phyloP scores from a whole-genome alignment of 2,329 filamentous ascomycete genomes.

The Cryphonectria nitschkei region DNA sequence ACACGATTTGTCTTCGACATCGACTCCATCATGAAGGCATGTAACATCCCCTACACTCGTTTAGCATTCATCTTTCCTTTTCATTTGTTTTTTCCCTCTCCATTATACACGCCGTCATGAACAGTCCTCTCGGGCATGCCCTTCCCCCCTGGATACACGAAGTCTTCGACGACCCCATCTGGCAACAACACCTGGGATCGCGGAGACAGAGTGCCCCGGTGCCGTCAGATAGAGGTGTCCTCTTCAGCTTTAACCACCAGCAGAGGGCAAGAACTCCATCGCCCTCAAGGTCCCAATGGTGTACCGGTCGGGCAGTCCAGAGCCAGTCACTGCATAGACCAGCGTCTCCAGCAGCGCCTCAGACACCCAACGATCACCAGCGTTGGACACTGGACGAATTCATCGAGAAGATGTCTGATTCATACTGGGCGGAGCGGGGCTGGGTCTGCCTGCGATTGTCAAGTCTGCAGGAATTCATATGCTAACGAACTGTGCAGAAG shows the following conservation, averaged over 20 bases:
- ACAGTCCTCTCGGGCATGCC: background rate
- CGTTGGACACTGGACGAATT: background rate
- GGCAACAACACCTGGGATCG: slow-evolving; percentile 15
- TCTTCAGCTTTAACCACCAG: background rate
- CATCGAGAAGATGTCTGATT: slow-evolving; percentile 18
- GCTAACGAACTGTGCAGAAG: slow-evolving; percentile 45
- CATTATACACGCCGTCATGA: slow-evolving; percentile 11
- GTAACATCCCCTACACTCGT: slow-evolving; percentile 35
- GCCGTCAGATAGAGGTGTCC: background rate
- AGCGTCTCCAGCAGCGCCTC: background rate
- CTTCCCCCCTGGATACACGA: slow-evolving; percentile 9
- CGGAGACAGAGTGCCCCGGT: background rate
- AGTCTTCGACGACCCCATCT: slow-evolving; percentile 22
- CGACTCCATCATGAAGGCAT: slow-evolving; percentile 78
- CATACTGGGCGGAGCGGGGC: slow-evolving; percentile 19
- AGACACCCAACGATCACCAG: background rate
- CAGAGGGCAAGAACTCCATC: background rate
- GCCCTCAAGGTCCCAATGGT: background rate
- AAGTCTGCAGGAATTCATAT: background rate
- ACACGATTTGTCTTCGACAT: slow-evolving; percentile 89
- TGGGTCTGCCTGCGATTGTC: slow-evolving; percentile 31
- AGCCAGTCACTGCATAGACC: background rate
- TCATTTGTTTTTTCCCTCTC: background rate
- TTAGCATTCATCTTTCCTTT: slow-evolving; percentile 7
- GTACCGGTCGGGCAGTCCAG: background rate